A percentile compares a stretch with the other conserved stretches of the same genome.
phyloP scores from a whole-genome alignment of 495 filamentous ascomycete genomes.

The Evansstolkia leycettana region DNA sequence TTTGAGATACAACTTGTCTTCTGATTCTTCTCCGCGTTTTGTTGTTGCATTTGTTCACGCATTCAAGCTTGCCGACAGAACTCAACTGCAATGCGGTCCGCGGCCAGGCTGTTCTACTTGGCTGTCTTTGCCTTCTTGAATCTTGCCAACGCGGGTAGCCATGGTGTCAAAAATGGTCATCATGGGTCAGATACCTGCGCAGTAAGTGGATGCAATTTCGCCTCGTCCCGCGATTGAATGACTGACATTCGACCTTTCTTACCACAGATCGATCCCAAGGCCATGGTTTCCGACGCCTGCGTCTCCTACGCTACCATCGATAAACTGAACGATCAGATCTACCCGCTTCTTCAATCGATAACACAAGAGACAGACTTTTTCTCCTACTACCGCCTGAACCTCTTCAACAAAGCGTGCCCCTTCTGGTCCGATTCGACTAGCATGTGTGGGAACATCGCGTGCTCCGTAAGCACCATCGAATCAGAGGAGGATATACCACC shows the following conservation, averaged over 20 bases:
- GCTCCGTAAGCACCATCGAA: constrained; percentile 92
- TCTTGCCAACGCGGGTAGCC: constrained; percentile 28
- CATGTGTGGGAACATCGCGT: constrained; percentile 96
- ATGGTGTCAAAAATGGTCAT: constrained; percentile 24
- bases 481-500: constrained; percentile 86
- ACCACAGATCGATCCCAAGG: constrained; percentile 48
- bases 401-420: constrained; percentile 91
- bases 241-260: not conserved
- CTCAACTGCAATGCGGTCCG: constrained; percentile 46
- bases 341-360: constrained; percentile 67
- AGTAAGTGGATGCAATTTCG: constrained; percentile 36
- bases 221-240: not conserved
- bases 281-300: constrained; percentile 75
- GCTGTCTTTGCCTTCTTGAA: constrained; percentile 63
- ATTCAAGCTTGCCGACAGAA: not conserved
- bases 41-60: too few relatives aligned
- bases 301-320: constrained; percentile 87
- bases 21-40: too few relatives aligned
- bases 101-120: constrained; percentile 59
- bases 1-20: not conserved
- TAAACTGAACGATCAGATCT: constrained; percentile 61
- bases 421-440: constrained; percentile 91
- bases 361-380: constrained; percentile 92
- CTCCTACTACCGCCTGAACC: constrained; percentile 88
- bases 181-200: constrained; percentile 47